A percentile compares a stretch with the other conserved stretches of the same genome.
Evolutionary conservation across 192 early-diverging fungal genomes (phyloP).

Genomic region (Jimgerdemannia flammicorona): DNA sequence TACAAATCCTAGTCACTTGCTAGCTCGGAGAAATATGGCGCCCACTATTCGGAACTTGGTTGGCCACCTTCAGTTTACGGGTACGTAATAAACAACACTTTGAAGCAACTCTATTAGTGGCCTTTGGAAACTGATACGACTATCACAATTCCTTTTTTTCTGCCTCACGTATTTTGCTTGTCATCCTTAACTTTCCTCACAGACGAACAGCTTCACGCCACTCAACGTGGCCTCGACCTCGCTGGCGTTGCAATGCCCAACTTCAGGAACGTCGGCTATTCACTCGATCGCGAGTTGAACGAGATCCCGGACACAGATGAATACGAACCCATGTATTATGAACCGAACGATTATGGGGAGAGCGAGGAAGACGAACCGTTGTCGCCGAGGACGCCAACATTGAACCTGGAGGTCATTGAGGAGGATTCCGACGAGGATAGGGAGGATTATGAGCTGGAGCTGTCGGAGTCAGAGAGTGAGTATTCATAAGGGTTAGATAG

Average conservation of each 20-base stretch:
- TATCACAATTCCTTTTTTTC: no score
- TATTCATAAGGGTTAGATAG: background rate
- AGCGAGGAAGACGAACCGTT: background rate
- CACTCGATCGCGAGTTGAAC: constrained; percentile 50
- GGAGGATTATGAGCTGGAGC: constrained; percentile 23
- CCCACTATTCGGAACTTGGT: constrained; percentile 92
- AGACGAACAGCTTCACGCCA: constrained; percentile 70
- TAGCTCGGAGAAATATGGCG: constrained; percentile 78
- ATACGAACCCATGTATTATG: constrained; percentile 6
- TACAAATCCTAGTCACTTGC: constrained; percentile 77
- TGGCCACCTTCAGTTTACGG: constrained; percentile 87
- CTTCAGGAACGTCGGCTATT: constrained; percentile 80
- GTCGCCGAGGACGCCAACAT: background rate
- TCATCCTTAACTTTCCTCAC: constrained; percentile 12
- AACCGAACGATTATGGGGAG: constrained; percentile 3
- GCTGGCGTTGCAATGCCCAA: constrained; percentile 83
- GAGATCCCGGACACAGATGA: constrained; percentile 3
- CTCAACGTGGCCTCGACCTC: constrained; percentile 79
- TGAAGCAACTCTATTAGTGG: no score
- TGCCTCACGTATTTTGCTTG: constrained; percentile 7
- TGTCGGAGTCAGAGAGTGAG: constrained; percentile 29
- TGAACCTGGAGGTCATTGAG: constrained; percentile 31
- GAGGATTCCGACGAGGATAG: constrained; percentile 31
- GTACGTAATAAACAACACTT: no score
- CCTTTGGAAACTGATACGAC: no score